Evolutionary conservation across 768 basidiomycete species (phyloP).

Genomic region (Chalciporus pseudorubinellus): DNA sequence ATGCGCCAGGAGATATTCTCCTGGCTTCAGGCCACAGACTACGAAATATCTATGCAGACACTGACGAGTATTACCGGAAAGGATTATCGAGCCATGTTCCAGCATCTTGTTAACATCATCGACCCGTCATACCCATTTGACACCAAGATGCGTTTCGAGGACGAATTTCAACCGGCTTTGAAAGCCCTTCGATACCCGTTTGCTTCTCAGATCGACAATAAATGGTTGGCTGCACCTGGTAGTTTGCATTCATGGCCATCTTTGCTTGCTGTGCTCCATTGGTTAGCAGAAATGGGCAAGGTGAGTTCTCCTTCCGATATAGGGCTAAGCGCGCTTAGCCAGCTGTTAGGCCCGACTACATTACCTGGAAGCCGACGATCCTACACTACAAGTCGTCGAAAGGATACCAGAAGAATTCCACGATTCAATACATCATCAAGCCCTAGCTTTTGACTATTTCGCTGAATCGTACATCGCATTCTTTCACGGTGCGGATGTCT

Average conservation of each 20-base stretch:
- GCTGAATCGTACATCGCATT: constrained; percentile 65
- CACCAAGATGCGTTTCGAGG: constrained; percentile 62
- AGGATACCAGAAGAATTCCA: constrained; percentile 74
- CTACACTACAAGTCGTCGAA: constrained; percentile 61
- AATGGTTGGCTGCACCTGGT: constrained; percentile 85
- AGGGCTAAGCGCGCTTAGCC: neutral
- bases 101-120: constrained; percentile 65
- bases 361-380: constrained; percentile 62
- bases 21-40: constrained; percentile 66
- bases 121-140: constrained; percentile 69
- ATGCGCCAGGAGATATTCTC: constrained; percentile 75
- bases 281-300: constrained; percentile 85
- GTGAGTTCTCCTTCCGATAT: constrained; percentile 42
- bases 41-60: constrained; percentile 65
- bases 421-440: constrained; percentile 68
- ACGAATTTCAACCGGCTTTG: constrained; percentile 76
- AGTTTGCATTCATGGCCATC: constrained; percentile 92
- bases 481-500: constrained; percentile 65
- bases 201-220: constrained; percentile 72
- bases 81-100: constrained; percentile 84
- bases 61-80: constrained; percentile 79
- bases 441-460: constrained; percentile 75
- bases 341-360: constrained; percentile 31
- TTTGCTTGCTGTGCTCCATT: constrained; percentile 84
- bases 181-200: constrained; percentile 82